Evolutionary conservation across 2,329 filamentous ascomycete species (phyloP).

Genomic region (Colletotrichum liriopes): DNA sequence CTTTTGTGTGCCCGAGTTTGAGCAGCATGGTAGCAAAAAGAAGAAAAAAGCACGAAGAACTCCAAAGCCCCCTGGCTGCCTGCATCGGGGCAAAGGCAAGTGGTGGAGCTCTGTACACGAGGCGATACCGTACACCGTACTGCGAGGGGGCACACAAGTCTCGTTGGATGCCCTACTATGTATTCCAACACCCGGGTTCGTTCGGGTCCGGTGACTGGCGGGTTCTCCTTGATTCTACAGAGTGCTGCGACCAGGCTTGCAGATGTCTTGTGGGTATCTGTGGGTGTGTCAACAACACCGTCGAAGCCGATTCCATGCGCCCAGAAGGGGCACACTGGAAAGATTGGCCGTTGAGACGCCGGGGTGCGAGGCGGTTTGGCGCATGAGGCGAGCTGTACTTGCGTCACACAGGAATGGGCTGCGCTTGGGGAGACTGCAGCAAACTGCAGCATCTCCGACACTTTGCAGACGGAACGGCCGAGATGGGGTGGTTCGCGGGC

Average conservation of each 20-base stretch:
- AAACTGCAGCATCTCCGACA: slow-evolving; percentile 20
- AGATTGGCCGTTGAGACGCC: slow-evolving; percentile 8
- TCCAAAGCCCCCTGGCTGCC: neutral
- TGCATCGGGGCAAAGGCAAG: neutral
- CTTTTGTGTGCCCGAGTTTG: neutral
- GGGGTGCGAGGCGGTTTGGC: slow-evolving; percentile 25
- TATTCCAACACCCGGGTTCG: slow-evolving; percentile 8
- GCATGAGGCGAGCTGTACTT: slow-evolving; percentile 8
- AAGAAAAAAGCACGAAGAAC: neutral
- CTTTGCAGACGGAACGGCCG: neutral
- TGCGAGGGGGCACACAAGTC: neutral
- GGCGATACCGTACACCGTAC: neutral
- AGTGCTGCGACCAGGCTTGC: neutral
- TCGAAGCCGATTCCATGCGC: slow-evolving; percentile 18
- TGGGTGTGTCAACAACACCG: slow-evolving; percentile 11
- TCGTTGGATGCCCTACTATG: neutral
- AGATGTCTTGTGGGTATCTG: slow-evolving; percentile 16
- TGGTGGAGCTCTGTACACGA: neutral
- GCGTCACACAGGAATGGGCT: neutral
- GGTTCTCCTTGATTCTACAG: neutral
- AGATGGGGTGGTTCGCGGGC: neutral
- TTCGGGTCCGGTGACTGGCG: slow-evolving; percentile 4
- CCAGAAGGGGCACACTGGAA: slow-evolving; percentile 6
- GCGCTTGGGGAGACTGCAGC: neutral
- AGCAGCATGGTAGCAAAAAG: neutral